These are phyloP conservation scores for Diplodia intermedia DNA, from an alignment of 2,329 filamentous ascomycete species.

Conservation along the genomic window DNA sequence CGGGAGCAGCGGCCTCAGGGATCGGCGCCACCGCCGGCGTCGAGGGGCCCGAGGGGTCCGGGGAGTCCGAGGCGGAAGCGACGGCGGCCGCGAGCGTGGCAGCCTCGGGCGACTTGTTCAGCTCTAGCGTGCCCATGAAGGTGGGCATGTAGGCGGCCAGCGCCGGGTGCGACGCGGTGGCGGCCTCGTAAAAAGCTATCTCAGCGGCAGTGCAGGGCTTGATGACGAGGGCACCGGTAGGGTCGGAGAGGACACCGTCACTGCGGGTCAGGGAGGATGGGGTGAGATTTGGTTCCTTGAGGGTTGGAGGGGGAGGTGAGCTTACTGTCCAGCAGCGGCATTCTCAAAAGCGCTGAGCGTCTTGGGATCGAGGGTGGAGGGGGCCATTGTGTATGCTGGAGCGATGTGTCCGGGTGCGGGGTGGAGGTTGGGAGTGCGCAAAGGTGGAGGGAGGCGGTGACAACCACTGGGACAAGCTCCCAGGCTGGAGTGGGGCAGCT, in stretches of 20 bases:
- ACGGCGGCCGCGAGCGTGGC: conserved; percentile 35
- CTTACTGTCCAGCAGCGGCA: conserved; percentile 86
- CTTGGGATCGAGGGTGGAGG: conserved; percentile 55
- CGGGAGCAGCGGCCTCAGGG: conserved; percentile 6
- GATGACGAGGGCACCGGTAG: conserved; percentile 83
- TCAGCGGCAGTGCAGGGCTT: conserved; percentile 91
- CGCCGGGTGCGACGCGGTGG: conserved; percentile 68
- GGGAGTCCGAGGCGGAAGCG: conserved; percentile 44
- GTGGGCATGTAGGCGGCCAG: conserved; percentile 83
- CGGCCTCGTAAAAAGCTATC: conserved; percentile 87
- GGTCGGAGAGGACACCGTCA: conserved; percentile 87
- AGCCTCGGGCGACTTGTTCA: conserved; percentile 59
- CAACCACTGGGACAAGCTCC: background rate
- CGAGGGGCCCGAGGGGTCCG: conserved; percentile 2
- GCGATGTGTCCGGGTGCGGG: background rate
- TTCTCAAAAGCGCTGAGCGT: conserved; percentile 74
- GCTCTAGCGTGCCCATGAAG: conserved; percentile 79
- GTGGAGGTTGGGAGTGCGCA: background rate
- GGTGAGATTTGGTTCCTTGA: conserved; percentile 5
- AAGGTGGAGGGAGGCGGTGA: background rate
- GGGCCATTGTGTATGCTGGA: conserved; percentile 7
- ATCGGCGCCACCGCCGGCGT: conserved; percentile 20
- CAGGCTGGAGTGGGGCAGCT: background rate
- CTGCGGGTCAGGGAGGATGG: conserved; percentile 55
- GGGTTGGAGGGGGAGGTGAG: conserved; percentile 10